phyloP scores from a whole-genome alignment of 2,329 filamentous ascomycete species.

The Fusarium liriodendri region DNA sequence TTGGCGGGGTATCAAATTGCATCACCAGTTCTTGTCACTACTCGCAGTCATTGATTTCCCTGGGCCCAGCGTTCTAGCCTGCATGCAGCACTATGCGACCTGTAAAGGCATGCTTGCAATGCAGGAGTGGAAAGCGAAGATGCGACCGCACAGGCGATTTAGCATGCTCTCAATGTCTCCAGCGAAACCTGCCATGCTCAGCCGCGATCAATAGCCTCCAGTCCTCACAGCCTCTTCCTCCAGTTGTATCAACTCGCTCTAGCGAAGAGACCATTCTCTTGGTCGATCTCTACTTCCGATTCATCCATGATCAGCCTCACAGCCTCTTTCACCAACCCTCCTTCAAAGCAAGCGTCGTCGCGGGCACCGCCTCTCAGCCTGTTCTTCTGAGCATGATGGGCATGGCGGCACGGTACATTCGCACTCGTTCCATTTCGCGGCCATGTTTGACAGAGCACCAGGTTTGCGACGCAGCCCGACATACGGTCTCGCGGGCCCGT shows the following conservation, averaged over 20 bases:
- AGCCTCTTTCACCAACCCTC: constrained; percentile 36
- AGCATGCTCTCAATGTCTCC: constrained; percentile 25
- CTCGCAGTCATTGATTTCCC: not conserved
- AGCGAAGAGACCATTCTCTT: constrained; percentile 15
- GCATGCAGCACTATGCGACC: constrained; percentile 25
- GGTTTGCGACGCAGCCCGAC: constrained; percentile 23
- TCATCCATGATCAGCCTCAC: constrained; percentile 39
- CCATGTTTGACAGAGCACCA: not conserved
- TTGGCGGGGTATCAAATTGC: not conserved
- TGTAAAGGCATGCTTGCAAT: constrained; percentile 32
- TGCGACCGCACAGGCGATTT: constrained; percentile 16
- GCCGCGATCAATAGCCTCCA: not conserved
- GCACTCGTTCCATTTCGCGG: not conserved
- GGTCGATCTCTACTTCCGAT: constrained; percentile 36
- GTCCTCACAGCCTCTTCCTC: not conserved
- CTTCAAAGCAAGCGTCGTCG: constrained; percentile 24
- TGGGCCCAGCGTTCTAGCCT: not conserved
- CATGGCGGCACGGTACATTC: constrained; percentile 33
- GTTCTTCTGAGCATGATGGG: constrained; percentile 37
- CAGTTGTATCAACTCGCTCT: not conserved
- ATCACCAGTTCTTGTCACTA: not conserved
- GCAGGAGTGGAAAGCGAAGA: constrained; percentile 32
- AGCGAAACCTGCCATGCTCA: constrained; percentile 29
- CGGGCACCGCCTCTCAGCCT: constrained; percentile 14
- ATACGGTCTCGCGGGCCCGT: constrained; percentile 28